These are phyloP conservation scores for Arthrinium phaeospermum DNA, from an alignment of 2,329 filamentous ascomycete species.

Conservation along the genomic window DNA sequence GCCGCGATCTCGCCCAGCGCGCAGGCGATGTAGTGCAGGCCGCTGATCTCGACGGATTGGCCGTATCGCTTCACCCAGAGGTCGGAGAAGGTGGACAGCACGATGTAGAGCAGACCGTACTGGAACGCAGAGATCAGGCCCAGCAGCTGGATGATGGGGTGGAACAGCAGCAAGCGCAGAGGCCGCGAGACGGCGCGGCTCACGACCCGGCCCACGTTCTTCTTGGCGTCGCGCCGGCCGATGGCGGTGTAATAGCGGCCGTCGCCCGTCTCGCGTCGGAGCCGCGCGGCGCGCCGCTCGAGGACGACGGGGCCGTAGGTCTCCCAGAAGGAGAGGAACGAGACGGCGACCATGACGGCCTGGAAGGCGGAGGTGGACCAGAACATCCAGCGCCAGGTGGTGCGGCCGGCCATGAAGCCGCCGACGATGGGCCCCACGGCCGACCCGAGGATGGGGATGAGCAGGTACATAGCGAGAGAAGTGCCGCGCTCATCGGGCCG, in stretches of 20 bases:
- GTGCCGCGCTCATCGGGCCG: conserved; percentile 50
- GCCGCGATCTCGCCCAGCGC: conserved; percentile 67
- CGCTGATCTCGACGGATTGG: conserved; percentile 62
- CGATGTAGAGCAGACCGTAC: conserved; percentile 68
- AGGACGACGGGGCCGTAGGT: conserved; percentile 46
- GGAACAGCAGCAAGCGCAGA: conserved; percentile 59
- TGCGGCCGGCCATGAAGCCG: conserved; percentile 43
- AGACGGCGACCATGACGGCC: conserved; percentile 41
- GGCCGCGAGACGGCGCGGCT: conserved; percentile 55
- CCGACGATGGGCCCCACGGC: conserved; percentile 47
- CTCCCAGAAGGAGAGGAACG: conserved; percentile 43
- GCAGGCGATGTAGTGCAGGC: conserved; percentile 68
- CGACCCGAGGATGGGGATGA: conserved; percentile 47
- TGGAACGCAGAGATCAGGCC: conserved; percentile 62
- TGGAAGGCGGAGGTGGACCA: conserved; percentile 51
- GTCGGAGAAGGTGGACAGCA: conserved; percentile 64
- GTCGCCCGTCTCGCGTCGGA: conserved; percentile 41
- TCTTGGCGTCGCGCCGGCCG: conserved; percentile 43
- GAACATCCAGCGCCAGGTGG: conserved; percentile 53
- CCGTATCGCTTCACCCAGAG: conserved; percentile 63
- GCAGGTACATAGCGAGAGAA: conserved; percentile 44
- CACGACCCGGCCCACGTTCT: conserved; percentile 34
- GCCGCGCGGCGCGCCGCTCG: conserved; percentile 36
- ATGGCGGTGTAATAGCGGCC: conserved; percentile 40
- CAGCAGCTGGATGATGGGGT: conserved; percentile 64